Conservation (phyloP, 805 yeast species). For the Peterozyma xylosa region DNA sequence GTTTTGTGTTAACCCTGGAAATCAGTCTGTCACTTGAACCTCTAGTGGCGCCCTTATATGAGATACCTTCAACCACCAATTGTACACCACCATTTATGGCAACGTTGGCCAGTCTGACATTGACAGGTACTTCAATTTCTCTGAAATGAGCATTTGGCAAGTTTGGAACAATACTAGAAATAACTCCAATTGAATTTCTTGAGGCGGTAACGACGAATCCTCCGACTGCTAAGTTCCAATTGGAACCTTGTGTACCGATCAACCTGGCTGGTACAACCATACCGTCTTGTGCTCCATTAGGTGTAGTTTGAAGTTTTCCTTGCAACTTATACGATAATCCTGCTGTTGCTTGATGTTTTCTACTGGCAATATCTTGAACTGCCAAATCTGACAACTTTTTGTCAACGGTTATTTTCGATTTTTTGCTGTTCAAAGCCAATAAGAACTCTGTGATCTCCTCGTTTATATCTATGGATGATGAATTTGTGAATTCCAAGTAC, state of each 20-base stretch:
- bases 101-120: slow-evolving; percentile 3
- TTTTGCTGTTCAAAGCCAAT: slow-evolving; percentile 14
- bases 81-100: slow-evolving; percentile 4
- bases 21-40: background rate
- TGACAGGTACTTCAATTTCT: slow-evolving; percentile 8
- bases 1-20: no score
- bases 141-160: slow-evolving; percentile 9
- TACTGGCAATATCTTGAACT: slow-evolving; percentile 13
- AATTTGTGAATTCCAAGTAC: slow-evolving; percentile 20
- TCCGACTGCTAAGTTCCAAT: slow-evolving; percentile 48
- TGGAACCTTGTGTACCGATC: slow-evolving; percentile 31
- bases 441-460: slow-evolving; percentile 33
- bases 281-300: slow-evolving; percentile 56
- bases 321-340: slow-evolving; percentile 65
- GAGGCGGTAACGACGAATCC: slow-evolving; percentile 26
- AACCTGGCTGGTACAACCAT: slow-evolving; percentile 65
- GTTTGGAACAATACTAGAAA: slow-evolving; percentile 4
- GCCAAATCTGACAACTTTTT: slow-evolving; percentile 14
- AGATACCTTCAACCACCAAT: slow-evolving; percentile 6
- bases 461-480: slow-evolving; percentile 19
- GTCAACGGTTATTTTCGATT: slow-evolving; percentile 8
- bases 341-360: slow-evolving; percentile 55
- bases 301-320: slow-evolving; percentile 64
- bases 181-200: slow-evolving; percentile 1
- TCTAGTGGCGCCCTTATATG: slow-evolving; percentile 1